Base-by-base conservation (phyloP, 345 rosid genomes). In the Eucalyptus rudis region DNA sequence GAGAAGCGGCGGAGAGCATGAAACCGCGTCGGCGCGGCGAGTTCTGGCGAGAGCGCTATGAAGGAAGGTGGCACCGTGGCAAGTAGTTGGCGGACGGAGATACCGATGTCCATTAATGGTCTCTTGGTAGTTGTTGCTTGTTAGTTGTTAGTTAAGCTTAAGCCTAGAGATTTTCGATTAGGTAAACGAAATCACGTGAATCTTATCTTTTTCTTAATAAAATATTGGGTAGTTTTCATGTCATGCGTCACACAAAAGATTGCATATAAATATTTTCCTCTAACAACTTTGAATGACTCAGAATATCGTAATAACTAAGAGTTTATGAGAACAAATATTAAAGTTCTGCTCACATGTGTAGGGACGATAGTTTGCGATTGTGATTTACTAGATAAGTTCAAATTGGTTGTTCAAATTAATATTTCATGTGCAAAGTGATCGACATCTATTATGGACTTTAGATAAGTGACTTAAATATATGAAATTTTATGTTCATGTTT, bases 361-460 rank as follows among this genome's bases (percentile, higher is more conserved):
- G 2, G 5, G 27, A 56, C 0, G 3, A 22, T 54, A 54, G 59
- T 56, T 56, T 56, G 62, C 6, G 4, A 9, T 24, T 24, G 12
- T 25, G 29, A 56, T 8, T 10, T 10, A 11, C 27, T 56, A 10
- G 13, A 56, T 11, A 56, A 56, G 29, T 24, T 56, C 13, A 9
- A 10, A 10, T 52, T 0, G 0, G 3, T 22, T 56, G 62, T 22
- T 56, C 62, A 9, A 56, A 56, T 1, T 56, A 24, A 56, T 24
- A 56, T 24, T 56, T 4, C 6, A 8, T 22, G 29, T 2, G 1
- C 6, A 56, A 1, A 9, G 13, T 56, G 62, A 56, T 56, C 1
- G 1, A 22, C 3, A 56, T 56, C 0, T 56, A 24, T 1, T 10
- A 24, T 22, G 1, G 3, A 1, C 0, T 9, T 25, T 10, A 22